A percentile compares a stretch with the other conserved stretches of the same genome.
phyloP scores from a whole-genome alignment of 495 filamentous ascomycete species.

The Barbatosphaeria neglecta region DNA sequence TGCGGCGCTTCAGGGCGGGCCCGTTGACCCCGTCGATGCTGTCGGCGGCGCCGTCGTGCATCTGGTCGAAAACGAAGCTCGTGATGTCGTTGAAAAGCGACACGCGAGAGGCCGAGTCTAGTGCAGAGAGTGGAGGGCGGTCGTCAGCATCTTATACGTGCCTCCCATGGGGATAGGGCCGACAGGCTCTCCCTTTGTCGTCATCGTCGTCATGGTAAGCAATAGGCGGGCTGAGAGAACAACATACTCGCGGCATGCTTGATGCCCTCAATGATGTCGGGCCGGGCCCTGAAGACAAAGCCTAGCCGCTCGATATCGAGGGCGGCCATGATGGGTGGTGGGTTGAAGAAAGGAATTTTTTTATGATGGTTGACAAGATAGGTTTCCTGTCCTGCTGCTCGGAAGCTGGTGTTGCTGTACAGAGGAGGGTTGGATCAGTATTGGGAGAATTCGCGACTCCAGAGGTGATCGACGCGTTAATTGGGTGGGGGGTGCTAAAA shows the following conservation, averaged over 20 bases:
- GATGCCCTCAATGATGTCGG: slow-evolving; percentile 33
- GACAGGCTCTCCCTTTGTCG: background rate
- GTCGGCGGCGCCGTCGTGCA: slow-evolving; percentile 15
- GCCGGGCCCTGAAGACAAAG: slow-evolving; percentile 30
- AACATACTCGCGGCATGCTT: slow-evolving; percentile 33
- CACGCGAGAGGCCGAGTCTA: slow-evolving; percentile 33
- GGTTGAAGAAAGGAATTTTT: background rate
- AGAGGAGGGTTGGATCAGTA: too few species aligned
- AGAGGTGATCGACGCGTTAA: slow-evolving; percentile 8
- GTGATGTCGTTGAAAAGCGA: slow-evolving; percentile 45
- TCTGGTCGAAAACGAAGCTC: slow-evolving; percentile 29
- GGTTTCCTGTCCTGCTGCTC: too few species aligned
- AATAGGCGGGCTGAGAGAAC: too few species aligned
- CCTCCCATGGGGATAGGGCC: background rate
- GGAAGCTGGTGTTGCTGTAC: too few species aligned
- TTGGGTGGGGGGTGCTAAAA: background rate
- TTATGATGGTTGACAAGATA: too few species aligned
- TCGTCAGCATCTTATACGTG: slow-evolving; percentile 8
- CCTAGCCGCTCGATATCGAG: slow-evolving; percentile 30
- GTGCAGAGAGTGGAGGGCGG: too few species aligned
- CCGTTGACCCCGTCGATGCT: slow-evolving; percentile 13
- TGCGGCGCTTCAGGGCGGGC: slow-evolving; percentile 36
- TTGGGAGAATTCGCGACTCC: too few species aligned
- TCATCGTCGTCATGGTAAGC: too few species aligned
- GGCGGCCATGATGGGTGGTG: slow-evolving; percentile 21